phyloP scores from a whole-genome alignment of 495 filamentous ascomycete species.

The Wilcoxina mikolae region DNA sequence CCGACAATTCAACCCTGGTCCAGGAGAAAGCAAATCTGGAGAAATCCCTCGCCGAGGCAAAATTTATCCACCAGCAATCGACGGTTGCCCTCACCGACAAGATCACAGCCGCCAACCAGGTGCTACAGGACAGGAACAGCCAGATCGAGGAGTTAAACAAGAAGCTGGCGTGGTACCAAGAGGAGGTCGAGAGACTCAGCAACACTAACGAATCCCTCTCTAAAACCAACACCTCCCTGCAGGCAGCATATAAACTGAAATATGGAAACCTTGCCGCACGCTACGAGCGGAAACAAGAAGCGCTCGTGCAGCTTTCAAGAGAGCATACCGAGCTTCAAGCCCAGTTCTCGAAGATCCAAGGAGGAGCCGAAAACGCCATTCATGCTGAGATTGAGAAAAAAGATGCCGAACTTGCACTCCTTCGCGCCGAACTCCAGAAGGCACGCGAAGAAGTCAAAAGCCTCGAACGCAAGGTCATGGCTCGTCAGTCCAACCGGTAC shows the following conservation, averaged over 20 bases:
- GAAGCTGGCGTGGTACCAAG: slow-evolving; percentile 61
- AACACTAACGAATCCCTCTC: slow-evolving; percentile 49
- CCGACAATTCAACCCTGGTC: slow-evolving; percentile 22
- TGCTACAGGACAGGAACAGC: slow-evolving; percentile 48
- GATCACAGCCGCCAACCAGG: slow-evolving; percentile 11
- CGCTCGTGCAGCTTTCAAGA: slow-evolving; percentile 42
- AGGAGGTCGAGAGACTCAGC: slow-evolving; percentile 58
- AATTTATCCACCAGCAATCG: slow-evolving; percentile 12
- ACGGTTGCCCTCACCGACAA: slow-evolving; percentile 7
- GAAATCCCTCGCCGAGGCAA: slow-evolving; percentile 19
- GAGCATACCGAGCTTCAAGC: slow-evolving; percentile 27
- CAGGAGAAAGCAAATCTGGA: slow-evolving; percentile 26
- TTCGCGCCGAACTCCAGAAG: slow-evolving; percentile 61
- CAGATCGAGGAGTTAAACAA: slow-evolving; percentile 68
- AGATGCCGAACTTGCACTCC: slow-evolving; percentile 59
- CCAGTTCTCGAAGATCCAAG: slow-evolving; percentile 1
- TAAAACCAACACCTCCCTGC: slow-evolving; percentile 50
- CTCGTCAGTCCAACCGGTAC: slow-evolving; percentile 51
- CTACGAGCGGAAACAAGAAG: slow-evolving; percentile 48
- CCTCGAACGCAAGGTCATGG: slow-evolving; percentile 70
- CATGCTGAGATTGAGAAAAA: slow-evolving; percentile 58
- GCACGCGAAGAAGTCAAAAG: slow-evolving; percentile 64
- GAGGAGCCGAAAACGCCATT: slow-evolving; percentile 31
- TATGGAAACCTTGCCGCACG: slow-evolving; percentile 45
- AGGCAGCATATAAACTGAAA: slow-evolving; percentile 49